Evolutionary conservation across 345 rosid species (phyloP).

Genomic region (Gossypium anomalum): DNA sequence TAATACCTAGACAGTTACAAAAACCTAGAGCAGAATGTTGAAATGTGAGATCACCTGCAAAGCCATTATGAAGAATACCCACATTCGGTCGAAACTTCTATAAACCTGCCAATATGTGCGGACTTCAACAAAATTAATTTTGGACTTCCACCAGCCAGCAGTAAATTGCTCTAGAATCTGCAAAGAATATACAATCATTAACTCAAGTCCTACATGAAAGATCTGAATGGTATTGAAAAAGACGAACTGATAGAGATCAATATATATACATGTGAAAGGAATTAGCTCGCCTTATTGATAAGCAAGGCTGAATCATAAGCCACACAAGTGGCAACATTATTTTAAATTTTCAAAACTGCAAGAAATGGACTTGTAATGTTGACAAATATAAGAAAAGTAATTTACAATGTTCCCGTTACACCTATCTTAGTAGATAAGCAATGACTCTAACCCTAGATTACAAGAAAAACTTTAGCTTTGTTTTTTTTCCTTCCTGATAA

Average conservation of each 20-base stretch:
- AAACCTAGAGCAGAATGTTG: slow-evolving; percentile 3
- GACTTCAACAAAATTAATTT: slow-evolving; percentile 95
- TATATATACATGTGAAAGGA: neutral
- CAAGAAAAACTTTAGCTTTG: neutral
- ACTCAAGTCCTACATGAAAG: neutral
- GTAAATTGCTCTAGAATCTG: slow-evolving; percentile 6
- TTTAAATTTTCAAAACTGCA: neutral
- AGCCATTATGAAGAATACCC: slow-evolving; percentile 86
- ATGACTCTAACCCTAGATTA: neutral
- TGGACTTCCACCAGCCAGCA: slow-evolving; percentile 57
- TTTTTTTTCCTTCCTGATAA: neutral
- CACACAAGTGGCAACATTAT: neutral
- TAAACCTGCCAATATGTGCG: slow-evolving; percentile 92
- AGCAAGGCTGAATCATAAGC: neutral
- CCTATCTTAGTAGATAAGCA: neutral
- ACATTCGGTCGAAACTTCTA: slow-evolving; percentile 93
- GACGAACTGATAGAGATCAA: neutral
- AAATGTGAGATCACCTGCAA: slow-evolving; percentile 56
- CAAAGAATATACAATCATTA: slow-evolving; percentile 13
- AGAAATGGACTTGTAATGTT: neutral
- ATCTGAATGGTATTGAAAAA: neutral
- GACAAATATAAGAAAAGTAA: neutral
- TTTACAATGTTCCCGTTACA: neutral
- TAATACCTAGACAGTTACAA: slow-evolving; percentile 17
- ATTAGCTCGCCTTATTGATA: neutral